Evolutionary conservation across 805 yeast species (phyloP).

Genomic region (Candida hungchunana): DNA sequence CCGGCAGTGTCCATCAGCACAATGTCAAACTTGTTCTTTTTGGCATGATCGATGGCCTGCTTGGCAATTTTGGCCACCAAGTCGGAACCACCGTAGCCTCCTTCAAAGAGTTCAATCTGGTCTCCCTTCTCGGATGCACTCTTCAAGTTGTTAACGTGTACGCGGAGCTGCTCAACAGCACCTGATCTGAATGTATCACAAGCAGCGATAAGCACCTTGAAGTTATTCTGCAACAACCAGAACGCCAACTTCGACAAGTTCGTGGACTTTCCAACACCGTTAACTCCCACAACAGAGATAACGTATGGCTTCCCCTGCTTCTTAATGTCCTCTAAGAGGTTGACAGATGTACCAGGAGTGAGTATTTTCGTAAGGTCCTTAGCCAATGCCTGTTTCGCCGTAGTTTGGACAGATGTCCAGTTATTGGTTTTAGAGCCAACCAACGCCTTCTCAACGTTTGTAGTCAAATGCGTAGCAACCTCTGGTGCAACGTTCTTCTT

Average conservation of each 20-base stretch:
- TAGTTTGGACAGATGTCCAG: slow-evolving; percentile 69
- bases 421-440: slow-evolving; percentile 67
- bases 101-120: slow-evolving; percentile 70
- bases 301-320: slow-evolving; percentile 63
- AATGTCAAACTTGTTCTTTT: slow-evolving; percentile 67
- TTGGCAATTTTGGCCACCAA: slow-evolving; percentile 89
- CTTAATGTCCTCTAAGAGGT: slow-evolving; percentile 71
- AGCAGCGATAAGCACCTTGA: slow-evolving; percentile 85
- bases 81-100: slow-evolving; percentile 96
- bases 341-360: slow-evolving; percentile 90
- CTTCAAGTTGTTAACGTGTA: slow-evolving; percentile 82
- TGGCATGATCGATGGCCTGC: slow-evolving; percentile 81
- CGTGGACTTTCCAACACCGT: slow-evolving; percentile 97
- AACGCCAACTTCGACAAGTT: slow-evolving; percentile 91
- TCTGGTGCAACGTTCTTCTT: slow-evolving; percentile 89
- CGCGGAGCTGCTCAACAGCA: slow-evolving; percentile 95
- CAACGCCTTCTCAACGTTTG: slow-evolving; percentile 64
- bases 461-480: slow-evolving; percentile 70
- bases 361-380: slow-evolving; percentile 68
- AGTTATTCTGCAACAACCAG: slow-evolving; percentile 89
- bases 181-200: slow-evolving; percentile 98
- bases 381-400: slow-evolving; percentile 61
- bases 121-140: slow-evolving; percentile 54
- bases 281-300: slow-evolving; percentile 96
- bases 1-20: slow-evolving; percentile 97